Base-by-base conservation (phyloP, 2,329 filamentous ascomycete genomes). In the Phyllosticta paracitricarpa region DNA sequence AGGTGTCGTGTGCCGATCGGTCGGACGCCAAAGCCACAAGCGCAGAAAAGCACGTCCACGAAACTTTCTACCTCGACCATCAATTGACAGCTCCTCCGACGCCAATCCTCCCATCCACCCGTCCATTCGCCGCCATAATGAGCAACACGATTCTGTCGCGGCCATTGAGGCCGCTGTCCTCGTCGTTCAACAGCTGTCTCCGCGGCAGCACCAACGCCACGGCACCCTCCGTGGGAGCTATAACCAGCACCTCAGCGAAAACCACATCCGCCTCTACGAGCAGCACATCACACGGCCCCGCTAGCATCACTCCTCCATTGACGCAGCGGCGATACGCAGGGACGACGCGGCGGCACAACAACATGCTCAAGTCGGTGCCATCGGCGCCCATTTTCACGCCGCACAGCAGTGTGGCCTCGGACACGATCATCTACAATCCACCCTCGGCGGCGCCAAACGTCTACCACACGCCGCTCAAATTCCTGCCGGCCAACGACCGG, bases 391-490 rank as follows among this genome's bases (percentile, higher is more conserved):
- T 40, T 24, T 58, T 56, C 57, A 51, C 30, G 19, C 40, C 61
- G 17, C n/a, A 51, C 52, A 14, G 25, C 22, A n/a, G 26, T n/a
- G 56, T 24, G 19, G 30, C 63, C 24, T 73, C 75, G 63, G 79
- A 83, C 62, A 79, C 82, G 68, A 40, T 86, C 69, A 79, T 88
- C 70, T 84, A 84, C 78, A 88, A 88, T 66, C 85, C 85, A 40
- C 85, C 85, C 0, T 83, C 84, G 6, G 82, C 83, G 28, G 80
- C 82, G 6, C 84, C 85, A 7, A 84, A 79, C 63, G 80, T 84
- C 25, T 85, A 84, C 68, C 82, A 86, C 69, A 88, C 85, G 1
- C 85, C 85, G 1, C 73, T 78, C 28, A 84, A 85, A 65, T 88
- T 88, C 70, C 77, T 88, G 7, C 85, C 85, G 4, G 70, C 76